Conservation (phyloP, 805 yeast species). For the Millerozyma miso region DNA sequence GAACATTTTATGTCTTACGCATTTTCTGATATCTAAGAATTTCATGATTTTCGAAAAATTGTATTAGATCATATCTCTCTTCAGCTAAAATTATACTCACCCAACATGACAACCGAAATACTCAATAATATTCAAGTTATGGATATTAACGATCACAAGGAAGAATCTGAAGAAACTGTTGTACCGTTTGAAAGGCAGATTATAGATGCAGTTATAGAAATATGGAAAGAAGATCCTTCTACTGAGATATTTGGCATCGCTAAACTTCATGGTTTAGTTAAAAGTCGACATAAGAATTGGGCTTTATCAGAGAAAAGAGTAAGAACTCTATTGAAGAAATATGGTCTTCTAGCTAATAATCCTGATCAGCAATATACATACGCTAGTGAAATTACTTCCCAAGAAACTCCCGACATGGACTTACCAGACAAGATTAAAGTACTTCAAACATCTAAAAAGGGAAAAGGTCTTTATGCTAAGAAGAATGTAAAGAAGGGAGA, state of each 20-base stretch:
- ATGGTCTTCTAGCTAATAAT: slow-evolving; percentile 42
- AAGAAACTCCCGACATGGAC: slow-evolving; percentile 41
- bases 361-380: slow-evolving; percentile 41
- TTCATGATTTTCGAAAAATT: not conserved
- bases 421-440: slow-evolving; percentile 43
- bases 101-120: not conserved
- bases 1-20: not conserved
- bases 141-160: slow-evolving; percentile 29
- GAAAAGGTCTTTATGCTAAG: slow-evolving; percentile 59
- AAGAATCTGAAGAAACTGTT: slow-evolving; percentile 17
- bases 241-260: slow-evolving; percentile 55
- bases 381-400: slow-evolving; percentile 50
- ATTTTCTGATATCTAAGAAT: not conserved
- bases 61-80: too few relatives aligned
- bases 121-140: slow-evolving; percentile 28
- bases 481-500: slow-evolving; percentile 45
- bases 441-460: slow-evolving; percentile 48
- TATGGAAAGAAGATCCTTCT: slow-evolving; percentile 67
- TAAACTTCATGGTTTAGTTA: slow-evolving; percentile 50
- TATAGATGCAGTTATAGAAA: slow-evolving; percentile 53
- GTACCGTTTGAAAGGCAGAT: slow-evolving; percentile 59
- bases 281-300: slow-evolving; percentile 58
- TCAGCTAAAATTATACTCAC: too few relatives aligned
- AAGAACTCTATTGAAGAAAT: slow-evolving; percentile 48
- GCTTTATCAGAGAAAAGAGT: slow-evolving; percentile 55